Evolutionary conservation across 371 early-diverging fungal genomes (phyloP).

Genomic region (Hamiltosporidium tvaerminnensis): DNA sequence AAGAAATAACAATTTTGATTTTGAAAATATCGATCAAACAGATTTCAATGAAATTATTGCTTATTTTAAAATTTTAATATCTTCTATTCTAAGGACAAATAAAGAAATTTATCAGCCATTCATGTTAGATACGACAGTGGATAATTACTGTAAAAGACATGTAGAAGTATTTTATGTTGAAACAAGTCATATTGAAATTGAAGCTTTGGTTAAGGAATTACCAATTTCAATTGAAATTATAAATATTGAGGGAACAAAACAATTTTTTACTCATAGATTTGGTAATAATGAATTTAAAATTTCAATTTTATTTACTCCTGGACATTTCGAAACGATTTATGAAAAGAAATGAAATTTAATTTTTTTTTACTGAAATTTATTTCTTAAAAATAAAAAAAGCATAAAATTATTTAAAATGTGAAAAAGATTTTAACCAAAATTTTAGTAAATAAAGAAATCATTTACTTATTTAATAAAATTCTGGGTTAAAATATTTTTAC

Average conservation of each 20-base stretch:
- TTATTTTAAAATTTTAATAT: constrained; percentile 10
- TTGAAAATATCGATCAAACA: constrained; percentile 7
- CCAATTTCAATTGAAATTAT: constrained; percentile 11
- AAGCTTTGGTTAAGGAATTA: constrained; percentile 11
- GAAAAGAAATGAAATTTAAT: no score
- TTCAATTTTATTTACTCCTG: constrained; percentile 14
- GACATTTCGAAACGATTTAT: constrained; percentile 17
- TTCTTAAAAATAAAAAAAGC: no score
- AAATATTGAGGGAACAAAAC: constrained; percentile 5
- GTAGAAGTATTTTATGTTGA: constrained; percentile 18
- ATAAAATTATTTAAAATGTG: no score
- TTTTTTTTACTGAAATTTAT: no score
- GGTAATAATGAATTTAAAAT: constrained; percentile 2
- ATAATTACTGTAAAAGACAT: constrained; percentile 19
- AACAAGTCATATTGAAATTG: constrained; percentile 20
- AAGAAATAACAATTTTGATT: background rate
- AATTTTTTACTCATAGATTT: background rate
- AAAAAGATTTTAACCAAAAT: no score
- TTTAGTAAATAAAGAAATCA: no score
- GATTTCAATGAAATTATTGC: constrained; percentile 6
- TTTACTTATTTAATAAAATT: no score
- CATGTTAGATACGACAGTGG: constrained; percentile 8
- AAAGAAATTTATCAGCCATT: constrained; percentile 15
- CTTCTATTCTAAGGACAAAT: constrained; percentile 15
- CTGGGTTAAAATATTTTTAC: no score